phyloP scores from a whole-genome alignment of 257 asterid species.

The Verbascum thapsus region DNA sequence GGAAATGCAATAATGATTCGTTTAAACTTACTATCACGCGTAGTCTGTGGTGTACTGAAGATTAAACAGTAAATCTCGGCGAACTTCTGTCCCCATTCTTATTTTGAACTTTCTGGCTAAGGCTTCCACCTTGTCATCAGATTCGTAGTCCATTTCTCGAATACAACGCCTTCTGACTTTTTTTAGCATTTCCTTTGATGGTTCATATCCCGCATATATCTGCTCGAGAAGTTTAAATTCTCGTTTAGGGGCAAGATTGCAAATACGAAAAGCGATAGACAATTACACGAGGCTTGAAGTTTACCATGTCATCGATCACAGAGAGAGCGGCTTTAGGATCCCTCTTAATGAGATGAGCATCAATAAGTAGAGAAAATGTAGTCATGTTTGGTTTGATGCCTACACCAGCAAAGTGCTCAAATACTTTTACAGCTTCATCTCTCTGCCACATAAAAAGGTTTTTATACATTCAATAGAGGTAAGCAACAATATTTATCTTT shows the following conservation, averaged over 20 bases:
- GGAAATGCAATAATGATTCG: constrained; percentile 16
- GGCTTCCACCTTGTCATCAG: constrained; percentile 50
- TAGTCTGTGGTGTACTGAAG: constrained; percentile 52
- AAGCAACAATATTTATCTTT: constrained; percentile 25
- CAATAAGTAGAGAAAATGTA: constrained; percentile 73
- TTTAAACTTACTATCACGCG: constrained; percentile 42
- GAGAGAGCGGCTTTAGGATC: constrained; percentile 76
- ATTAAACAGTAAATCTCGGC: constrained; percentile 61
- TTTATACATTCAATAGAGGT: constrained; percentile 15
- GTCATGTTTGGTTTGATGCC: constrained; percentile 76
- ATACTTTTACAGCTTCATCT: constrained; percentile 90
- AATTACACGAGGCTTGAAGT: constrained; percentile 12
- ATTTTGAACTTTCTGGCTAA: constrained; percentile 49
- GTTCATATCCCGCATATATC: constrained; percentile 65
- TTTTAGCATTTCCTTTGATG: constrained; percentile 66
- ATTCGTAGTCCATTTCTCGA: constrained; percentile 82
- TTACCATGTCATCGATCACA: constrained; percentile 80
- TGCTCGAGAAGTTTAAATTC: constrained; percentile 36
- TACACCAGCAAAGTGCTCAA: constrained; percentile 65
- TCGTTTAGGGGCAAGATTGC: constrained; percentile 11
- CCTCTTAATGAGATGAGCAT: constrained; percentile 74
- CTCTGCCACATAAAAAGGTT: constrained; percentile 56
- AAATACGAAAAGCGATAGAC: background rate
- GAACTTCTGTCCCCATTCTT: constrained; percentile 56
- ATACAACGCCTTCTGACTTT: constrained; percentile 78